phyloP scores from a whole-genome alignment of 73 alveolate genomes.

The Paramecium bursaria region DNA sequence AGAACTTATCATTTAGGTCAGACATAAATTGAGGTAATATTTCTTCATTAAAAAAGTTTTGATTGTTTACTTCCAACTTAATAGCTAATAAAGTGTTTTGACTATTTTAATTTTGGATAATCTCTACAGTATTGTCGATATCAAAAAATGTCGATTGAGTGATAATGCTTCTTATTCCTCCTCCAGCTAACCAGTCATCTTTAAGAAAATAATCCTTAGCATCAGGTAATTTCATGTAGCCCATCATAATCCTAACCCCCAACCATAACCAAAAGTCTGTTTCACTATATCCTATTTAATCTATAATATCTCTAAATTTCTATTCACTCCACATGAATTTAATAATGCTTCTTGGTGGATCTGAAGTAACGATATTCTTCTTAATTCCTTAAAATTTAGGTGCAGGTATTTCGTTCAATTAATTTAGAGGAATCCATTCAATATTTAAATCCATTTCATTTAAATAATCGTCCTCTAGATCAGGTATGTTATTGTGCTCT shows the following conservation, averaged over 20 bases:
- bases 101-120: not conserved
- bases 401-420: not conserved
- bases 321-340: not conserved
- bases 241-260: conserved; percentile 29
- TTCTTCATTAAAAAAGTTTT: not conserved
- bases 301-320: not conserved
- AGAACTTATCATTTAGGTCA: conserved; percentile 41
- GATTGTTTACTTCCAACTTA: conserved; percentile 7
- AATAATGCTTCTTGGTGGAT: not conserved
- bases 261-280: conserved; percentile 40
- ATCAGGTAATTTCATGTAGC: conserved; percentile 42
- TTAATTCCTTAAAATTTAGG: conserved; percentile 27
- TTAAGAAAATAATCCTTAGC: conserved; percentile 10
- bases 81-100: not conserved
- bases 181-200: conserved; percentile 60
- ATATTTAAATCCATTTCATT: not conserved
- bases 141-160: not conserved
- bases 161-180: conserved; percentile 9
- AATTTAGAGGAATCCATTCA: conserved; percentile 1
- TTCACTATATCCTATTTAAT: not conserved
- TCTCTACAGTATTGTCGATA: conserved; percentile 10
- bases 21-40: conserved; percentile 8
- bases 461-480: too few relatives aligned
- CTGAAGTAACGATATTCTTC: not conserved
- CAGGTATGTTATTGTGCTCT: too few relatives aligned